Evolutionary conservation across 2,329 filamentous ascomycete species (phyloP).

Genomic region (Biscogniauxia sp.): DNA sequence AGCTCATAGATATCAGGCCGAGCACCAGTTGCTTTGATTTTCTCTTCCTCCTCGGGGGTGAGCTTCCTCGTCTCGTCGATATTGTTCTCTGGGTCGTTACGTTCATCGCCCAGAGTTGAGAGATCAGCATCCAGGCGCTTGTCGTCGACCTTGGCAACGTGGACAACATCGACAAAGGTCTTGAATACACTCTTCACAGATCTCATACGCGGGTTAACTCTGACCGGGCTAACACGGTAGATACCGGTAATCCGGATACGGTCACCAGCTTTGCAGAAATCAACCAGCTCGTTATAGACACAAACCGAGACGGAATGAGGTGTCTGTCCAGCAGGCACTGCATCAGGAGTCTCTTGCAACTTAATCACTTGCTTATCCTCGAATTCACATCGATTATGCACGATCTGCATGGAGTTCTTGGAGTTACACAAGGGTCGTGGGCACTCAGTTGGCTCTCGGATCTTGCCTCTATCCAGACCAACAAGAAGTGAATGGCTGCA

Average conservation of each 20-base stretch:
- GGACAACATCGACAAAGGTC: constrained; percentile 92
- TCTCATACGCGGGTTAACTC: constrained; percentile 88
- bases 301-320: constrained; percentile 96
- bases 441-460: constrained; percentile 89
- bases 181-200: constrained; percentile 96
- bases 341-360: constrained; percentile 94
- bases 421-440: constrained; percentile 77
- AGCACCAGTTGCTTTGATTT: constrained; percentile 77
- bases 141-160: constrained; percentile 95
- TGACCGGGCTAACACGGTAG: constrained; percentile 90
- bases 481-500: constrained; percentile 91
- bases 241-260: constrained; percentile 94
- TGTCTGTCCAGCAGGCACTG: constrained; percentile 91
- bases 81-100: constrained; percentile 66
- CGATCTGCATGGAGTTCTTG: constrained; percentile 95
- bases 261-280: constrained; percentile 97
- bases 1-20: constrained; percentile 91
- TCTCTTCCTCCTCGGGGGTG: constrained; percentile 80
- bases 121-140: constrained; percentile 89
- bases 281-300: constrained; percentile 94
- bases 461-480: constrained; percentile 91
- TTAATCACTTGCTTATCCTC: constrained; percentile 99
- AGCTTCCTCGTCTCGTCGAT: constrained; percentile 84
- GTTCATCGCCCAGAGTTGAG: constrained; percentile 83
- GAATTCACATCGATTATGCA: constrained; percentile 93